A percentile compares a stretch with the other conserved stretches of the same genome.
Conservation (phyloP, 2,329 filamentous ascomycete genomes). For the Neonectria ditissima region DNA sequence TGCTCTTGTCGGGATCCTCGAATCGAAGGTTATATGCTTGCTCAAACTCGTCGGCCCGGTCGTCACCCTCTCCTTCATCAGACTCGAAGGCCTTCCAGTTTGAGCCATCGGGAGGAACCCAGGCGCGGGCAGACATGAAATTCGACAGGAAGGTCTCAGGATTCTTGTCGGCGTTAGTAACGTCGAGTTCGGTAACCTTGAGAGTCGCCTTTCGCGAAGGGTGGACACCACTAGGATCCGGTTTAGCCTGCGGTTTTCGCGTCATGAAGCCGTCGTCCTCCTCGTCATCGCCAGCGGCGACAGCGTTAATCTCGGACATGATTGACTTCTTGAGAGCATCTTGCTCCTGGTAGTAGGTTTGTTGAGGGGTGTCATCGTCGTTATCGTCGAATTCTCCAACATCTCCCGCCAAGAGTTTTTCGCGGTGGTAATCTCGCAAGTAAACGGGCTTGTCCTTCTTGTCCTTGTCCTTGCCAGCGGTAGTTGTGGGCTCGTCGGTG, state of each 20-base stretch:
- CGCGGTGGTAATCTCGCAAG: constrained; percentile 89
- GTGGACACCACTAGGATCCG: constrained; percentile 62
- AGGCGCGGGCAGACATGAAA: constrained; percentile 92
- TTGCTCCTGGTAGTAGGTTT: constrained; percentile 90
- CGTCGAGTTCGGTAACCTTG: constrained; percentile 69
- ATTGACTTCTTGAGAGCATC: constrained; percentile 83
- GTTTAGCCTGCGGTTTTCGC: constrained; percentile 69
- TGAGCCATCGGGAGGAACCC: constrained; percentile 77
- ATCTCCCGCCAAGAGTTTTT: constrained; percentile 84
- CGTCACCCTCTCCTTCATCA: constrained; percentile 85
- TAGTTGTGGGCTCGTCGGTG: constrained; percentile 62
- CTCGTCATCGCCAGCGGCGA: constrained; percentile 64
- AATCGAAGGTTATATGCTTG: constrained; percentile 96
- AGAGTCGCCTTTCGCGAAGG: constrained; percentile 63
- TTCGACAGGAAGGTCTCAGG: constrained; percentile 95
- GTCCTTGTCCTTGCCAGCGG: constrained; percentile 48
- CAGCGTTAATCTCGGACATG: constrained; percentile 82
- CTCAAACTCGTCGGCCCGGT: constrained; percentile 88
- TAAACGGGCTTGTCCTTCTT: constrained; percentile 87
- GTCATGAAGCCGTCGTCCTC: constrained; percentile 78
- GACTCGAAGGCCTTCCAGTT: constrained; percentile 89
- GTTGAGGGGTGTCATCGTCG: constrained; percentile 61
- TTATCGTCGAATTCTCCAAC: constrained; percentile 70
- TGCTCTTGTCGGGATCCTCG: constrained; percentile 88
- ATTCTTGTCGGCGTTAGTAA: constrained; percentile 84